Evolutionary conservation across 2,329 filamentous ascomycete genomes (phyloP).

Genomic region (Pestalotiopsis fici): DNA sequence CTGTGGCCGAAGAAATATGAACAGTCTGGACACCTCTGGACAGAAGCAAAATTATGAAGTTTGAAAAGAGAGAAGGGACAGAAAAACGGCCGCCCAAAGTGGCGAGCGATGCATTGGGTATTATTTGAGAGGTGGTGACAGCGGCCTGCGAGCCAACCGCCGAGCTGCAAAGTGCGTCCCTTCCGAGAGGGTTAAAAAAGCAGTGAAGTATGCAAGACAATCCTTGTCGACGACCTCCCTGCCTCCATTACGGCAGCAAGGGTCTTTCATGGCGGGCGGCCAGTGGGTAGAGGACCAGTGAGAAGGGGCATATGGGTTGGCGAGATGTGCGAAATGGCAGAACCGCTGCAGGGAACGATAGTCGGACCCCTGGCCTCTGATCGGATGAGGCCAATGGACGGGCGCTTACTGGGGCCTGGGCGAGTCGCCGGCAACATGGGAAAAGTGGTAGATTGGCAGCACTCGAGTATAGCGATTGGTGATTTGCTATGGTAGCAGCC

Average conservation of each 20-base stretch:
- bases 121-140: slow-evolving; percentile 5
- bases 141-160: slow-evolving; percentile 7
- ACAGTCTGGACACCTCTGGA: not conserved
- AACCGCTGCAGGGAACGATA: slow-evolving; percentile 23
- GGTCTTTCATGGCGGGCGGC: slow-evolving; percentile 18
- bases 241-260: not conserved
- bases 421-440: slow-evolving; percentile 28
- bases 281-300: slow-evolving; percentile 23
- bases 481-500: slow-evolving; percentile 26
- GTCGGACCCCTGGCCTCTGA: slow-evolving; percentile 11
- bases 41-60: not conserved
- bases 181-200: not conserved
- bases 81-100: slow-evolving; percentile 8
- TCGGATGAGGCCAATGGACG: slow-evolving; percentile 26
- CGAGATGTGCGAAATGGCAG: slow-evolving; percentile 10
- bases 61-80: not conserved
- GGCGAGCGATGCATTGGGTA: slow-evolving; percentile 7
- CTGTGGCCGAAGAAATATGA: not conserved
- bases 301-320: slow-evolving; percentile 26
- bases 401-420: slow-evolving; percentile 17
- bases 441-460: not conserved
- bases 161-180: slow-evolving; percentile 5
- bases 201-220: no score
- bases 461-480: slow-evolving; percentile 18
- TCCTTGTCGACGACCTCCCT: no score